Base-by-base conservation (phyloP, 164 flowering plant genomes). In the Annona cherimola region DNA sequence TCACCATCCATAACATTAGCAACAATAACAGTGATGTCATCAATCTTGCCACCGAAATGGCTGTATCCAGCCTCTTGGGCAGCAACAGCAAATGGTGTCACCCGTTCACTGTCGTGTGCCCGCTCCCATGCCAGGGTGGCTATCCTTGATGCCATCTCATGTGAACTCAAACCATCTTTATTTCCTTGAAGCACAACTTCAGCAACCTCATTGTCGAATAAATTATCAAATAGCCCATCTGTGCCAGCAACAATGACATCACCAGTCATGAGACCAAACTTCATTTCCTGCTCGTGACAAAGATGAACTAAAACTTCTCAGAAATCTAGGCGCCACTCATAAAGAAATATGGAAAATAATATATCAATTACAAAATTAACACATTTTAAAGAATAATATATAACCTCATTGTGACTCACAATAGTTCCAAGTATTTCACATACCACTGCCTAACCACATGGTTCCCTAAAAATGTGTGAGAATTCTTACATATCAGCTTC, bases 11-110 rank as follows among this genome's bases (percentile, higher is more conserved):
- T 5, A 14, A 63, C 67, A 39, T 63, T 63, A 44, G 67, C 67
- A 46, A 69, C 73, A 41, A 78, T 54, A 2, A 76, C 82, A 16
- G 83, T 78, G 16, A 81, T 74, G 55, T 81, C 83, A 55, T 81
- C 83, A 4, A 46, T 20, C 61, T 81, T 81, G 16, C 83, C 81
- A 0, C 81, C 83, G 1, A 1, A 2, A 61, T 54, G 62, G 2
- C 61, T 20, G 8, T 8, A 9, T 19, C 83, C 77, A 14, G 76
- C 74, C 35, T 4, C 16, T 39, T 11, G 35, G 0, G 80, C 61
- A 1, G 70, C 75, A 42, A 18, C 0, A 0, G 75, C 16, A 8
- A 71, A 81, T 5, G 83, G 81, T 8, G 73, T 73, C 6, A 7
- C 60, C 11, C 18, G 11, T 18, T 67, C 19, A 1, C 41, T 18